Evolutionary conservation across 306 rosid genomes (phyloP).

Genomic region (Argentina anserina): DNA sequence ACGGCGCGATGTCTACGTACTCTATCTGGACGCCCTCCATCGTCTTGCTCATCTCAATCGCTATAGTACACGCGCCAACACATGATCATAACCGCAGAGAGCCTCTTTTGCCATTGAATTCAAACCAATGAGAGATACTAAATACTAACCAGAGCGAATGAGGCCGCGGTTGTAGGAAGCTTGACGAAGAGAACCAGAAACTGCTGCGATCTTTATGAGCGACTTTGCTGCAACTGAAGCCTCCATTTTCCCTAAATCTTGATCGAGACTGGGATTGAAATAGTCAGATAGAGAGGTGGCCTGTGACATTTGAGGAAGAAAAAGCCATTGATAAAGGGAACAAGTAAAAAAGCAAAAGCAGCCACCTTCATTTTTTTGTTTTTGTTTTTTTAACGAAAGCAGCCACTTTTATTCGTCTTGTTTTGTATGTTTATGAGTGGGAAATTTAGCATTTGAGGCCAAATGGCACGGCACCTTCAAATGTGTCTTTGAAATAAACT

Average conservation of each 20-base stretch:
- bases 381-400: too few species aligned
- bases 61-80: conserved; percentile 18
- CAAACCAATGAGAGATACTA: neutral
- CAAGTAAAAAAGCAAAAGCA: neutral
- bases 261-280: neutral
- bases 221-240: conserved; percentile 18
- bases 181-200: conserved; percentile 60
- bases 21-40: conserved; percentile 51
- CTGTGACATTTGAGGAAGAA: neutral
- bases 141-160: conserved; percentile 48
- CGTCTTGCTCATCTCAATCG: conserved; percentile 48
- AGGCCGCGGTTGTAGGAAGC: conserved; percentile 58
- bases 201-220: conserved; percentile 48
- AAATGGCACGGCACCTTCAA: too few species aligned
- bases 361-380: too few species aligned
- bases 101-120: neutral
- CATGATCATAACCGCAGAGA: neutral
- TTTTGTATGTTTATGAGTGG: too few species aligned
- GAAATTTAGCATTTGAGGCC: too few species aligned
- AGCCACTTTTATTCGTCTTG: too few species aligned
- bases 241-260: conserved; percentile 19
- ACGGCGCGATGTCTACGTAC: conserved; percentile 49
- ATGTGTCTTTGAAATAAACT: too few species aligned
- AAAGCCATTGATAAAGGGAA: neutral
- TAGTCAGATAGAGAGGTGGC: neutral